Evolutionary conservation across 228 moss, liverwort and hornwort species (phyloP), one percentile per base, ranked within the genome.

Genomic region (Sphagnum fallax): DNA sequence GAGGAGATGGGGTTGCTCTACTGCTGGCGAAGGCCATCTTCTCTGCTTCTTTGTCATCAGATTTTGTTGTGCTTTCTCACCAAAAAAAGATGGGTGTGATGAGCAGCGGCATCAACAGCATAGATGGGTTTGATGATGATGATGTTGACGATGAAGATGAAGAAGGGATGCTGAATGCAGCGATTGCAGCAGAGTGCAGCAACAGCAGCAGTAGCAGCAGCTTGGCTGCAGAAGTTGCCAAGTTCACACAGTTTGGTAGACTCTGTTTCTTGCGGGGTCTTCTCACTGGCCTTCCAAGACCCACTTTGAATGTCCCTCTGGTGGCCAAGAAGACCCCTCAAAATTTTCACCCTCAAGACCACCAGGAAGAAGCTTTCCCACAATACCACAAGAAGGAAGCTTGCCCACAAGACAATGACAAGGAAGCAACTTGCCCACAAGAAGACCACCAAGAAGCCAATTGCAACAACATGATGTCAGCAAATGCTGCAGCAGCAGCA

Each of bases 221-320:
- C 72, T 53, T 98, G 62, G 53, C 73, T 8, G 66, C 49, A 14
- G 90, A 98, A 80, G 70, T 94, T 64, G 75, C 77, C 60, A 90
- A 64, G 52, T 85, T 98, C 67, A 87, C 94, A 10, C 92, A 94
- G 63, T 94, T 98, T 67, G 98, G 98, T 14, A 94, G 77, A 77
- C 84, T 98, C 5, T 98, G 98, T 76, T 77, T 92, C 52, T 82
- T 92, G 73, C 83, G 98, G 63, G 98, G 98, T 61, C 79, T 98
- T 67, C 76, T 98, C 49, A 98, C 94, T 55, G 94, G 90, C 49
- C 58, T 94, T 66, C 87, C 92, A 69, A 88, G 98, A 16, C 75
- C 52, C 64, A 74, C 79, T 58, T 82, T 92, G 11, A 98, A 88
- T 69, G 83, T 82, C 51, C 72, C 83, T 70, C 89, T 91, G 66